Evolutionary conservation across 2,329 filamentous ascomycete genomes (phyloP), one percentile per base, ranked within the genome.

Genomic region (Hypoxylon sp.): DNA sequence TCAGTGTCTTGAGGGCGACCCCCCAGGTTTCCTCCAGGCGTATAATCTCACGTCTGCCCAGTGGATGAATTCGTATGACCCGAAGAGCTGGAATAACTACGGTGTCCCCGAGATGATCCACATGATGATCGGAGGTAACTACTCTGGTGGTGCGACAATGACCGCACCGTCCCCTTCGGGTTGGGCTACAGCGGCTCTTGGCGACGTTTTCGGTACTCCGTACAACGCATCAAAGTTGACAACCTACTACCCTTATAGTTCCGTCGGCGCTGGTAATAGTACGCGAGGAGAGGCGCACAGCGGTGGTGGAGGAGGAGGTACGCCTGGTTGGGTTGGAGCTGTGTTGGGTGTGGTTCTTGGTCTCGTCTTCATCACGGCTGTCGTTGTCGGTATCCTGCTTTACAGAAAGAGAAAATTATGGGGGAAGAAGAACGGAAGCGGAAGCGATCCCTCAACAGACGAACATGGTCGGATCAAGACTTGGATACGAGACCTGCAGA

Each of bases 21-120:
- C 9, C 3, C 63, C 67, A 10, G 79, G 81, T 5, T 81, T 86
- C 1, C 78, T 92, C 36, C 83, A 88, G 49, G 85, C 93, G 25
- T 95, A 93, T 80, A 94, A 97, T 74, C 81, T 94, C 56, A 91
- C 88, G 9, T 87, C 86, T 36, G 84, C 89, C 0, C 75, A 84
- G 56, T 97, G 93, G 93, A 82, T 90, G 62, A 85, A 88, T 21
- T 83, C 84, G 2, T 97, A 95, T 76, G 87, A 89, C 43, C 91
- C 92, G 0, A 80, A 85, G 0, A 84, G 82, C 6, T 89, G 86
- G 76, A 83, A 83, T 23, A 79, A 86, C n/a, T 97, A 97, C 76
- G 82, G 83, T 2, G 91, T 96, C 1, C 93, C 92, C 0, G 80
- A 85, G 14, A 82, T 83, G 17, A 86, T 96, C 2, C 83, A 87